Base-by-base conservation (phyloP, 2,329 filamentous ascomycete genomes). In the Cytospora mali region DNA sequence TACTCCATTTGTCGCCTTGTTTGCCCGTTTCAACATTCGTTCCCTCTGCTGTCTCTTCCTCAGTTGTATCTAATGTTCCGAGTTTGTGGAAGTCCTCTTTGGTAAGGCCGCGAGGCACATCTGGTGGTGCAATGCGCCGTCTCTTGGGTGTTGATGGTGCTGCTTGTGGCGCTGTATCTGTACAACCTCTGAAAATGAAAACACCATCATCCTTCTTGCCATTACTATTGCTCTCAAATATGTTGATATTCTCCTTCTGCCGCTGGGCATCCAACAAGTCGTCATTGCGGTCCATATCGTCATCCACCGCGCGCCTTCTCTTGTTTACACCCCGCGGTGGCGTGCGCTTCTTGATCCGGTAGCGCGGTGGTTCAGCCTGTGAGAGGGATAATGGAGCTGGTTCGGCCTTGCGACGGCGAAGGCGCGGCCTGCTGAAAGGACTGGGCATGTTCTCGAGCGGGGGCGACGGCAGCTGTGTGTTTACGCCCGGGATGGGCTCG, bases 21-120 rank as follows among this genome's bases (percentile, higher is more conserved):
- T 72, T 75, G 57, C 80, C 80, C 29, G 75, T 69, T 33, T 80
- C 77, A 18, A 80, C 72, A 42, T 79, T 76, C 1, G 75, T 75
- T 58, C 75, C 75, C 23, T 68, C 50, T 23, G 33, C 28, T 18
- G 11, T 23, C 7, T 57, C 57, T 51, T 6, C 42, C 49, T 23
- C 58, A 1, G 6, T 21, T 7, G 39, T 46, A 7, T 61, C 55
- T 16, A 56, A 55, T 14, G 61, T 48, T 16, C 63, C 63, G 4
- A 86, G 71, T 51, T 74, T 73, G 73, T 88, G 84, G 69, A 83
- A 88, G 71, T 88, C 85, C 39, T 78, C 74, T 29, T 84, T 80
- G 66, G 81, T 84, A 13, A 88, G 79, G 4, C 86, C 86, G 0
- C 87, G 78, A 6, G 86, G 86, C 0, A 88, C 72, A n/a, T 80